phyloP scores from a whole-genome alignment of 2,329 filamentous ascomycete genomes.

The Cryphonectria parasitica region DNA sequence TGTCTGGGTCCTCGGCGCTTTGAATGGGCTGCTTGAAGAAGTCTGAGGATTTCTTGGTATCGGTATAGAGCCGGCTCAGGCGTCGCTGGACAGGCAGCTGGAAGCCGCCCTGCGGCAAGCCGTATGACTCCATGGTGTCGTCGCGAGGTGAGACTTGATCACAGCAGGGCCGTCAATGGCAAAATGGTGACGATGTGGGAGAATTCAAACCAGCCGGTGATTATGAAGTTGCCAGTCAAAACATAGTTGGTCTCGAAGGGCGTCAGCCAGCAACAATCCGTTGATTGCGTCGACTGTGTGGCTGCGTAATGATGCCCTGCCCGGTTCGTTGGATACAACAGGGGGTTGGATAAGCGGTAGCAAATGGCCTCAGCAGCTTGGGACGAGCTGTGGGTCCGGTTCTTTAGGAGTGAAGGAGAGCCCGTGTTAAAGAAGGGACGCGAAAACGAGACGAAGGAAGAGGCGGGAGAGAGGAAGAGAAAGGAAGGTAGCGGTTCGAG shows the following conservation, averaged over 20 bases:
- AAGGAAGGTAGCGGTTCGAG: neutral
- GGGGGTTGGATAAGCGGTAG: neutral
- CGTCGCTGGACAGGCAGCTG: conserved; percentile 63
- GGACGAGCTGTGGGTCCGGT: neutral
- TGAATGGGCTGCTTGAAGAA: conserved; percentile 69
- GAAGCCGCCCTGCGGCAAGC: conserved; percentile 53
- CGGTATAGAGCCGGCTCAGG: conserved; percentile 75
- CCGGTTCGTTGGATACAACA: neutral
- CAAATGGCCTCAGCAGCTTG: neutral
- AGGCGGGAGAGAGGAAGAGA: neutral
- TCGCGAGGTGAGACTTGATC: neutral
- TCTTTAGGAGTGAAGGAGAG: neutral
- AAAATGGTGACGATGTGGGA: neutral
- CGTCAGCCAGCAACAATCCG: too few species aligned
- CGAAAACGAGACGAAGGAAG: neutral
- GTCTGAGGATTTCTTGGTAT: conserved; percentile 78
- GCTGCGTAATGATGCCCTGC: neutral
- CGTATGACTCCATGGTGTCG: conserved; percentile 52
- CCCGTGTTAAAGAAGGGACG: neutral
- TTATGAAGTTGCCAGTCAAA: neutral
- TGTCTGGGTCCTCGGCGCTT: conserved; percentile 68
- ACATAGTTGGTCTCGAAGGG: neutral
- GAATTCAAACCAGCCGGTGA: neutral
- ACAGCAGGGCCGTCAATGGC: neutral
- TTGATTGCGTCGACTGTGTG: neutral